Base-by-base conservation (phyloP, 768 basidiomycete genomes). In the Cystofilobasidium ferigula region DNA sequence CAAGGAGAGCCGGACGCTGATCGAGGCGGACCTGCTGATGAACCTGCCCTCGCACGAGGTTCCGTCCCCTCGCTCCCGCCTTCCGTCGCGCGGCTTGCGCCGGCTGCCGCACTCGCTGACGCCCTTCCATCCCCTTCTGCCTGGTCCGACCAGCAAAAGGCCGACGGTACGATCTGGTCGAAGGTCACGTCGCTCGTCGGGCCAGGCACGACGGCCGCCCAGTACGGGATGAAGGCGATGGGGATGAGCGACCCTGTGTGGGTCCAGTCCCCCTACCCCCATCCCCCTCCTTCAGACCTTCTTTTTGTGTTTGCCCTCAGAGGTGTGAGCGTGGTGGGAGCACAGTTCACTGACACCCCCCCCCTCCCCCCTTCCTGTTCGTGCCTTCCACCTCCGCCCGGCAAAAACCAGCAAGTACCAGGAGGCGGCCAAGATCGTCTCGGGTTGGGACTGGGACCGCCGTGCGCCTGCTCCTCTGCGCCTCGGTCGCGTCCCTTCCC, bases 11-110 rank as follows among this genome's bases (percentile, higher is more conserved):
- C 86, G 84, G 73, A 82, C 85, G 0, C 77, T 93, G 53, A 81
- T 93, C 54, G 80, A 86, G 74, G 91, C 88, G 2, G 91, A 95
- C 74, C 78, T 93, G 51, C 74, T 93, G 3, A 82, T 89, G 78
- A 92, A 92, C 77, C 78, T 93, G 16, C 88, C 89, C 0, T 78
- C 82, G 5, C 84, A 74, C 2, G 89, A 91, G 77, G 72, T 73
- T 18, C n/a, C n/a, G n/a, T n/a, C n/a, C n/a, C n/a, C 53, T 24
- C 35, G n/a, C 43, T 2, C 26, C 69, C 28, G 7, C 47, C 48
- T 10, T 34, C 24, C 30, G 14, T 51, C 36, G 14, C 14, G 40
- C 40, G 7, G 14, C 16, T 18, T 42, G n/a, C n/a, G n/a, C n/a
- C n/a, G n/a, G 14, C 20, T 42, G 40, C 40, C 13, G 40, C 40